phyloP scores from a whole-genome alignment of 805 yeast species.

The Priceomyces medius region DNA sequence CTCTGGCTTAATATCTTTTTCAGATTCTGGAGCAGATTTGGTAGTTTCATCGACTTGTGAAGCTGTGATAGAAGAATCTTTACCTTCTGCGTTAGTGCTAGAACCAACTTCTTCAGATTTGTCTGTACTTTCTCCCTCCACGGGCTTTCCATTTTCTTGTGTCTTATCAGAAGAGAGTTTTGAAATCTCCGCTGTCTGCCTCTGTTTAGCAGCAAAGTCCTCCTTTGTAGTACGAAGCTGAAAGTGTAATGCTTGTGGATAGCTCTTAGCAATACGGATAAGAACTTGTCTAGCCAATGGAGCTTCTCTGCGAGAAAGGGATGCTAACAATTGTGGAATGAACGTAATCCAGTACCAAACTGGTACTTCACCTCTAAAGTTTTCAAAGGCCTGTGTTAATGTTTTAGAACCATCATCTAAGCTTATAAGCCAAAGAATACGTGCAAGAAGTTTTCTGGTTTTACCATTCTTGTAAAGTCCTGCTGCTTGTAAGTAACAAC shows the following conservation, averaged over 20 bases:
- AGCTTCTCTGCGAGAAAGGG: slow-evolving; percentile 90
- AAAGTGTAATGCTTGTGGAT: slow-evolving; percentile 97
- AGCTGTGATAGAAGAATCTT: not conserved
- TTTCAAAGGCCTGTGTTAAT: slow-evolving; percentile 82
- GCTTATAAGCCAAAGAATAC: slow-evolving; percentile 91
- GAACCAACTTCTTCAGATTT: slow-evolving; percentile 1
- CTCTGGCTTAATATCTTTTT: not conserved
- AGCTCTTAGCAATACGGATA: slow-evolving; percentile 90
- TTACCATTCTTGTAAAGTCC: slow-evolving; percentile 92
- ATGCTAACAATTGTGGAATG: slow-evolving; percentile 88
- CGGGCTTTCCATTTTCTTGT: not conserved
- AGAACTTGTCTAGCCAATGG: slow-evolving; percentile 82
- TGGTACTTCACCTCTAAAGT: slow-evolving; percentile 93
- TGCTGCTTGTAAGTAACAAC: slow-evolving; percentile 96
- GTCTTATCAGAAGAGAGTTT: slow-evolving; percentile 18
- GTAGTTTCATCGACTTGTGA: slow-evolving; percentile 7
- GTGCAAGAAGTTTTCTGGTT: slow-evolving; percentile 80
- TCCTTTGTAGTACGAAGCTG: slow-evolving; percentile 93
- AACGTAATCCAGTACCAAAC: slow-evolving; percentile 99
- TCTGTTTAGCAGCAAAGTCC: slow-evolving; percentile 82
- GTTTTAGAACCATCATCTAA: slow-evolving; percentile 84
- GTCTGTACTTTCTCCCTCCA: too few species aligned
- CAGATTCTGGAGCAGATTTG: slow-evolving; percentile 1
- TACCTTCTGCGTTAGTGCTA: not conserved
- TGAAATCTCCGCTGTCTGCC: slow-evolving; percentile 54